Conservation (phyloP, 495 filamentous ascomycete genomes). For the Neurospora discreta region DNA sequence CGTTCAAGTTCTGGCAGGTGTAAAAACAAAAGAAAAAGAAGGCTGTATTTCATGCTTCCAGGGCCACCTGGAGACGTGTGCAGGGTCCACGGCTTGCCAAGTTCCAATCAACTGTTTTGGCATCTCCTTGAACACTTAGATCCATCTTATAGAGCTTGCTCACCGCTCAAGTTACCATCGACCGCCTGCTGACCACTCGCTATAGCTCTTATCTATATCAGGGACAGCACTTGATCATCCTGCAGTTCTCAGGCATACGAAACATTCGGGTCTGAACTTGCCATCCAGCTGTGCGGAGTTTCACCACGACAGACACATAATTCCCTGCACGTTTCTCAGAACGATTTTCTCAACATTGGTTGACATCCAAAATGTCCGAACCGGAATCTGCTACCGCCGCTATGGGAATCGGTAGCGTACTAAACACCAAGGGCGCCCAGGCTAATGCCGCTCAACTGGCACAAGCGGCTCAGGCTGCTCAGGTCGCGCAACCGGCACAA, state of each 20-base stretch:
- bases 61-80: not conserved
- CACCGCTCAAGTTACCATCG: conserved; percentile 11
- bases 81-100: conserved; percentile 6
- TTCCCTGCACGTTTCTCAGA: not conserved
- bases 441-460: not conserved
- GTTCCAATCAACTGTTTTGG: conserved; percentile 2
- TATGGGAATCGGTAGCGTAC: conserved; percentile 28
- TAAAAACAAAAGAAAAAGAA: not conserved
- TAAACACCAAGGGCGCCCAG: conserved; percentile 22
- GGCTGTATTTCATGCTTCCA: not conserved
- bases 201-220: conserved; percentile 1
- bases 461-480: not conserved
- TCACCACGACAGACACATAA: not conserved
- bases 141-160: conserved; percentile 6
- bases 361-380: conserved; percentile 20
- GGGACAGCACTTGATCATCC: not conserved
- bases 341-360: not conserved
- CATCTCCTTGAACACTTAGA: conserved; percentile 1
- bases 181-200: not conserved
- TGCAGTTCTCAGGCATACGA: not conserved
- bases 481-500: not conserved
- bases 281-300: conserved; percentile 2
- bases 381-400: conserved; percentile 22
- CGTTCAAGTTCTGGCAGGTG: not conserved
- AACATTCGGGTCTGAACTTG: not conserved